These are phyloP conservation scores for Neurospora pannonica DNA, from an alignment of 495 filamentous ascomycete species.

Conservation along the genomic window DNA sequence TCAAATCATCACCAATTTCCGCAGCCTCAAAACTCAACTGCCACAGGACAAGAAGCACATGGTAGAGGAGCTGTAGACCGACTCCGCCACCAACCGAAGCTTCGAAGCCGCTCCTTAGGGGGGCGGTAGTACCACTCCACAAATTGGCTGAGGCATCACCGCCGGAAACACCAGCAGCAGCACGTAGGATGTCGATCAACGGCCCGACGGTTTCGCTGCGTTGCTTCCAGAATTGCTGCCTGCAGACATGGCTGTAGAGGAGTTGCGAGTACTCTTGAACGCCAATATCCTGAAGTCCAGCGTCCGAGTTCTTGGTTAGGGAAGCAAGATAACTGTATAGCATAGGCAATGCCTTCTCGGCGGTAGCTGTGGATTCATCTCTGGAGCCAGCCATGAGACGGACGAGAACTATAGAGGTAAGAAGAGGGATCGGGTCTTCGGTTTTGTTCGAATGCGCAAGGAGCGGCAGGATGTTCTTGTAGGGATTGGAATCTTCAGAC, in stretches of 20 bases:
- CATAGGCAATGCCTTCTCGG: slow-evolving; percentile 68
- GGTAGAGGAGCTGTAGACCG: slow-evolving; percentile 88
- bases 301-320: slow-evolving; percentile 63
- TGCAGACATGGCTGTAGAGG: slow-evolving; percentile 63
- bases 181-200: slow-evolving; percentile 70
- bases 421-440: slow-evolving; percentile 80
- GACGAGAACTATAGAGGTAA: slow-evolving; percentile 80
- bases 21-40: slow-evolving; percentile 87
- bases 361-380: slow-evolving; percentile 43
- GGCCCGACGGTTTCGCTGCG: slow-evolving; percentile 74
- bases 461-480: slow-evolving; percentile 77
- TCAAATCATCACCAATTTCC: slow-evolving; percentile 73
- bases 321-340: slow-evolving; percentile 81
- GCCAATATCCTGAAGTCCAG: slow-evolving; percentile 88
- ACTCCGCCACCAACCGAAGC: slow-evolving; percentile 68
- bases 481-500: slow-evolving; percentile 54
- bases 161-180: slow-evolving; percentile 61
- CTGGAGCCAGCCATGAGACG: slow-evolving; percentile 67
- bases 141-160: slow-evolving; percentile 57
- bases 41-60: slow-evolving; percentile 87
- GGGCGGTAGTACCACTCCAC: slow-evolving; percentile 53
- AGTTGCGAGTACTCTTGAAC: slow-evolving; percentile 84
- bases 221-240: slow-evolving; percentile 81
- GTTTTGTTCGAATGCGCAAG: slow-evolving; percentile 68
- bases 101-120: slow-evolving; percentile 45